Evolutionary conservation across 1,284 basidiomycete species (phyloP).

Genomic region (Trichosporon ovoides): DNA sequence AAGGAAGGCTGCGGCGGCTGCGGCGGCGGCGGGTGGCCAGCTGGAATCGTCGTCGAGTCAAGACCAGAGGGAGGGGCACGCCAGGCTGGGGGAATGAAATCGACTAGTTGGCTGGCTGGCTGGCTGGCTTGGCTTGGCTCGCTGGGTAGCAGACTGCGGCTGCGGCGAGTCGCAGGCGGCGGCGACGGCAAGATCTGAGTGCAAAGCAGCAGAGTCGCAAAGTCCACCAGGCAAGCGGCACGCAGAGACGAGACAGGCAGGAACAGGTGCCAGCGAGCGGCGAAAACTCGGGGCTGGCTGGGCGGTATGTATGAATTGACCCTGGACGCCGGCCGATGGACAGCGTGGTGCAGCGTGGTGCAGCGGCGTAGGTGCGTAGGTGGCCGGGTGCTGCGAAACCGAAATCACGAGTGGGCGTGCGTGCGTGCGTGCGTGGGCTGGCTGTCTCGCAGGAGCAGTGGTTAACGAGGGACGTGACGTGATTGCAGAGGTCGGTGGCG

Average conservation of each 20-base stretch:
- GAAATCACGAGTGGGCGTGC: too few species aligned
- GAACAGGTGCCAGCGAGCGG: not conserved
- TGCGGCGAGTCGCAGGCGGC: too few species aligned
- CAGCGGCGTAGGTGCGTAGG: not conserved
- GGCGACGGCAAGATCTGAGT: too few species aligned
- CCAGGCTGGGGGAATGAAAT: too few species aligned
- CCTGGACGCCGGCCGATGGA: not conserved
- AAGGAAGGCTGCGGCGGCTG: not conserved
- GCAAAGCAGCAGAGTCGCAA: too few species aligned
- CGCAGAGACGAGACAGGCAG: too few species aligned
- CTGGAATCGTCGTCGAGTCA: not conserved
- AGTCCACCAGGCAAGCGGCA: too few species aligned
- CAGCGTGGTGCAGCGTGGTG: not conserved
- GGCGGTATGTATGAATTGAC: constrained; percentile 5
- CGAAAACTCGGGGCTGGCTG: not conserved
- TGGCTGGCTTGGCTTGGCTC: not conserved
- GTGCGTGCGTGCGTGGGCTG: too few species aligned
- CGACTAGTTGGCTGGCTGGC: not conserved
- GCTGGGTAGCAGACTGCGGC: not conserved
- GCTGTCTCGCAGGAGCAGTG: not conserved
- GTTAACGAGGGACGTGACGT: not conserved
- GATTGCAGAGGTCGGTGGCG: not conserved
- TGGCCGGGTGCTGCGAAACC: too few species aligned
- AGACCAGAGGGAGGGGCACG: too few species aligned
- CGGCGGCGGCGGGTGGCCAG: not conserved